Conservation (phyloP, 352 stramenopile genomes). For the Elongisporangium anandrum region DNA sequence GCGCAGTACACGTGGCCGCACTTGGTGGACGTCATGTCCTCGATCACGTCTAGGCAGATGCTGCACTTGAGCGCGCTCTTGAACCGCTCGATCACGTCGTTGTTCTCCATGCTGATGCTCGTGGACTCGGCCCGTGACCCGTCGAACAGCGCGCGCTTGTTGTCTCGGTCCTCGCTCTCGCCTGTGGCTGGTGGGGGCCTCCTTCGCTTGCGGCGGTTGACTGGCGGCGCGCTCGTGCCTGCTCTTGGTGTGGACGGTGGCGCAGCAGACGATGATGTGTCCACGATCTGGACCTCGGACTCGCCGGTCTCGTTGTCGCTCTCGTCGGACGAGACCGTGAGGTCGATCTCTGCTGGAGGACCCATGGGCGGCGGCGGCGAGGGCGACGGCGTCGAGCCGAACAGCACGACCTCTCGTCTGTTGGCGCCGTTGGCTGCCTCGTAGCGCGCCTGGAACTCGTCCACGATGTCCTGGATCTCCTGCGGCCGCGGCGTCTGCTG, state of each 20-base stretch:
- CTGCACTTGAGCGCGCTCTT: conserved; percentile 78
- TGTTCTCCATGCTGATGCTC: conserved; percentile 68
- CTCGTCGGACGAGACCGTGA: conserved; percentile 57
- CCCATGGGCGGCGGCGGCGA: not conserved
- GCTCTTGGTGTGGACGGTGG: conserved; percentile 22
- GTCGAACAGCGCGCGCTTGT: conserved; percentile 35
- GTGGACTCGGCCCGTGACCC: conserved; percentile 54
- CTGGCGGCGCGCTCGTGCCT: conserved; percentile 6
- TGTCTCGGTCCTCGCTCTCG: not conserved
- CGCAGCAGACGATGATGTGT: conserved; percentile 5
- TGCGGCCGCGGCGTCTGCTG: not conserved
- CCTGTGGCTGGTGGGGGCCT: not conserved
- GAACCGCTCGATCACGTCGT: conserved; percentile 67
- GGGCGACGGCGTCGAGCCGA: not conserved
- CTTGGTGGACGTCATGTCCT: conserved; percentile 77
- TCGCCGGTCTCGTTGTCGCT: conserved; percentile 24
- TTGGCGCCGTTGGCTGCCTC: conserved; percentile 2
- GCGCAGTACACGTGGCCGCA: conserved; percentile 81
- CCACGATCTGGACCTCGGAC: conserved; percentile 53
- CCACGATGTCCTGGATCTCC: conserved; percentile 4
- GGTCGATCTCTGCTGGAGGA: conserved; percentile 51
- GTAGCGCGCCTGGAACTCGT: conserved; percentile 9
- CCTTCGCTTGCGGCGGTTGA: not conserved
- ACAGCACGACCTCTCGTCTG: not conserved
- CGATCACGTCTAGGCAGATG: conserved; percentile 73